Base-by-base conservation (phyloP, 495 filamentous ascomycete species). In the Penicillium soppii region DNA sequence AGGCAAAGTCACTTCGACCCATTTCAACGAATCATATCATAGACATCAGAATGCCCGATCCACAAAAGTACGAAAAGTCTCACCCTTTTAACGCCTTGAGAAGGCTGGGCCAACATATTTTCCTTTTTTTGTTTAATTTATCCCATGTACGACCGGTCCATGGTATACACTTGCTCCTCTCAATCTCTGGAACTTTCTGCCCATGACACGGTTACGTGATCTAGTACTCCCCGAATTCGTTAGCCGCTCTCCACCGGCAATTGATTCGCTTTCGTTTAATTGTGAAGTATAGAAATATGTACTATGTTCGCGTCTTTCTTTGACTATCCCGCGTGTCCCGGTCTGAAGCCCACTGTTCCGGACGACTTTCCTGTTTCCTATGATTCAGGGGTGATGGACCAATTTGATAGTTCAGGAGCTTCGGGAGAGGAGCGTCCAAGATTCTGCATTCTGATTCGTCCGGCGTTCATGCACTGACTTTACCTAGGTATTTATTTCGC, bases 381-480 rank as follows among this genome's bases (percentile, higher is more conserved):
- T 40, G 38, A 51, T 56, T 61, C 45, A 58, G 53, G 57, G 60
- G 50, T 41, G 43, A 41, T 50, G 36, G 50, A 51, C 58, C 40
- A 46, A 56, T 47, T 61, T 61, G 57, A 61, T 61, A 61, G 54
- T 58, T 53, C 43, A 50, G 53, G 56, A 52, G 57, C 40, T 32
- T 49, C 50, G 37, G 30, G 25, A 35, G 40, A 32, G 41, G 6
- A 22, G n/a, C n/a, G n/a, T n/a, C n/a, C 27, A 8, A 13, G 17
- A 22, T 22, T 10, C 22, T 8, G 15, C 5, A 26, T 32, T 56
- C 46, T 64, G 38, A 64, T 64, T 64, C 54, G 57, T 30, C 43
- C 47, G 48, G 21, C 10, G 13, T 35, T 45, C 50, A 56, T 59
- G 59, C 48, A 56, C 29, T 37, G 30, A 36, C 15, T 47, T 17